phyloP scores from a whole-genome alignment of 2,329 filamentous ascomycete genomes.

The Chaetomium strumarium region DNA sequence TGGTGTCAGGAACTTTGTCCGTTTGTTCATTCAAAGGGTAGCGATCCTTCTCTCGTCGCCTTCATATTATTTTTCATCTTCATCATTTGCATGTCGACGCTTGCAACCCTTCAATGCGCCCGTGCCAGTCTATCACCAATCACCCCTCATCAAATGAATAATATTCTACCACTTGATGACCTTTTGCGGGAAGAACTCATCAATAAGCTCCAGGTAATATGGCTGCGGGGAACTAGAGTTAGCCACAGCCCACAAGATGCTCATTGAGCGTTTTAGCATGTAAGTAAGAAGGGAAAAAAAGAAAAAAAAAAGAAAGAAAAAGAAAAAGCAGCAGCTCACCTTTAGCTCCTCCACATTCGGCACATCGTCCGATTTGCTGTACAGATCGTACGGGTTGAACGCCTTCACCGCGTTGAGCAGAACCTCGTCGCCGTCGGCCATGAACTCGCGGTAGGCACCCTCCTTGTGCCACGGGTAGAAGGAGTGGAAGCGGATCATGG shows the following conservation, averaged over 20 bases:
- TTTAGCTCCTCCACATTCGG: constrained; percentile 73
- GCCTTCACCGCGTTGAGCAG: constrained; percentile 78
- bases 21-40: no score
- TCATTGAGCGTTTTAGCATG: no score
- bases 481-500: constrained; percentile 89
- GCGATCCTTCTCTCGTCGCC: no score
- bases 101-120: background rate
- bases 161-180: constrained; percentile 59
- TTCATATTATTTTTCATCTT: no score
- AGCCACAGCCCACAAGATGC: background rate
- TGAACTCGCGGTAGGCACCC: constrained; percentile 74
- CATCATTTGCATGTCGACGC: no score
- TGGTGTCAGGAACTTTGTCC: background rate
- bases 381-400: constrained; percentile 88
- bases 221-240: constrained; percentile 37
- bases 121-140: no score
- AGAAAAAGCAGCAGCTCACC: constrained; percentile 33
- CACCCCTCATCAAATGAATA: no score
- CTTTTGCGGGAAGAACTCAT: constrained; percentile 66
- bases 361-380: constrained; percentile 82
- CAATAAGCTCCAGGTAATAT: constrained; percentile 68
- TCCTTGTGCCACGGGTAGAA: constrained; percentile 90
- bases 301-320: no score
- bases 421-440: constrained; percentile 72
- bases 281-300: no score